Evolutionary conservation across 805 yeast genomes (phyloP).

Genomic region (Candida vaughaniae): DNA sequence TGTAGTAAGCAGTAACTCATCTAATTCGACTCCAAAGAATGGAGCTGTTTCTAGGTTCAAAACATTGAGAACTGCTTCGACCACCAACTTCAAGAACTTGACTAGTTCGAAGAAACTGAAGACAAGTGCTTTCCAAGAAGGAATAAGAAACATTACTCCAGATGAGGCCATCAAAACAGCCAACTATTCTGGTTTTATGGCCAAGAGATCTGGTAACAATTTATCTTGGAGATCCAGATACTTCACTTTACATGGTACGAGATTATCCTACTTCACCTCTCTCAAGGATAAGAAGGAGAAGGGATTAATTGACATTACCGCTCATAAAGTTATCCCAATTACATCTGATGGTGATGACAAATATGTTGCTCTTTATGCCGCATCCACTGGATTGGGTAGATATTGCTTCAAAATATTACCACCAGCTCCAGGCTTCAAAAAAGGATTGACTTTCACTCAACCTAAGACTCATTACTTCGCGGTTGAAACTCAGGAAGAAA

Average conservation of each 20-base stretch:
- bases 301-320: constrained; percentile 93
- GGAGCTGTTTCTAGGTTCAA: constrained; percentile 42
- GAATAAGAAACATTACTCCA: constrained; percentile 74
- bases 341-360: constrained; percentile 57
- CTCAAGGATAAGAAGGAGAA: constrained; percentile 79
- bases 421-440: constrained; percentile 95
- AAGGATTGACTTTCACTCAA: constrained; percentile 93
- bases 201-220: constrained; percentile 76
- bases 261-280: constrained; percentile 82
- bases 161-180: constrained; percentile 76
- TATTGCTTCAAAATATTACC: constrained; percentile 91
- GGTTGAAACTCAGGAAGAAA: constrained; percentile 84
- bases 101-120: constrained; percentile 56
- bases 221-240: constrained; percentile 87
- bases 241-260: constrained; percentile 87
- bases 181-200: constrained; percentile 91
- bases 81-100: constrained; percentile 48
- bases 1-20: constrained; percentile 2
- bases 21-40: constrained; percentile 12
- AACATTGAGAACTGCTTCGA: constrained; percentile 52
- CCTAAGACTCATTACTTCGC: constrained; percentile 96
- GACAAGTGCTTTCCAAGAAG: constrained; percentile 84
- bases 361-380: constrained; percentile 82
- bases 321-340: constrained; percentile 84
- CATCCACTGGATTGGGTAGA: constrained; percentile 91